Conservation (phyloP, 345 rosid species). For the Reutealis trisperma region DNA sequence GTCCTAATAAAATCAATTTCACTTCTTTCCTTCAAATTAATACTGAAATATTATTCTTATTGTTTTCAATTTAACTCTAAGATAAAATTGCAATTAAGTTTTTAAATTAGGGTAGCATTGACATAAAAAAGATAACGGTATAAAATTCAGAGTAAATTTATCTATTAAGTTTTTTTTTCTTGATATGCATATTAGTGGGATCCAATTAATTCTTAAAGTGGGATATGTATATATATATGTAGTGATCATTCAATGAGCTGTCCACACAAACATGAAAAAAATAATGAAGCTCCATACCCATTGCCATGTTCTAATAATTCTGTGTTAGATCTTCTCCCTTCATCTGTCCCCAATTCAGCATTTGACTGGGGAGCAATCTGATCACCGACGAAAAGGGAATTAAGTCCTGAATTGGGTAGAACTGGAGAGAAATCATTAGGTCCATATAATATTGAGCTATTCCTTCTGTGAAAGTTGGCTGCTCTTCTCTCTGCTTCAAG, state of each 20-base stretch:
- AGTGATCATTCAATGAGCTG: slow-evolving; percentile 31
- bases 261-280: slow-evolving; percentile 48
- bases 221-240: too few species aligned
- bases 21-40: too few species aligned
- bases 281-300: slow-evolving; percentile 39
- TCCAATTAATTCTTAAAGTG: too few species aligned
- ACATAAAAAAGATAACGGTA: too few species aligned
- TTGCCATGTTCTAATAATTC: slow-evolving; percentile 31
- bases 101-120: too few species aligned
- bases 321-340: slow-evolving; percentile 29
- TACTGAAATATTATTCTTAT: too few species aligned
- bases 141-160: too few species aligned
- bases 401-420: slow-evolving; percentile 19
- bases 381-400: slow-evolving; percentile 27
- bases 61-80: too few species aligned
- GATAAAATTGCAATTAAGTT: too few species aligned
- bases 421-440: slow-evolving; percentile 34
- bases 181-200: too few species aligned
- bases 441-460: slow-evolving; percentile 17
- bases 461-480: slow-evolving; percentile 30
- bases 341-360: slow-evolving; percentile 17
- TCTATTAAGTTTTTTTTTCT: too few species aligned
- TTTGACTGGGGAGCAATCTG: slow-evolving; percentile 27
- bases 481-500: slow-evolving; percentile 73
- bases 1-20: too few species aligned